phyloP scores from a whole-genome alignment of 306 rosid species.

The Cicer pinnatifidum region DNA sequence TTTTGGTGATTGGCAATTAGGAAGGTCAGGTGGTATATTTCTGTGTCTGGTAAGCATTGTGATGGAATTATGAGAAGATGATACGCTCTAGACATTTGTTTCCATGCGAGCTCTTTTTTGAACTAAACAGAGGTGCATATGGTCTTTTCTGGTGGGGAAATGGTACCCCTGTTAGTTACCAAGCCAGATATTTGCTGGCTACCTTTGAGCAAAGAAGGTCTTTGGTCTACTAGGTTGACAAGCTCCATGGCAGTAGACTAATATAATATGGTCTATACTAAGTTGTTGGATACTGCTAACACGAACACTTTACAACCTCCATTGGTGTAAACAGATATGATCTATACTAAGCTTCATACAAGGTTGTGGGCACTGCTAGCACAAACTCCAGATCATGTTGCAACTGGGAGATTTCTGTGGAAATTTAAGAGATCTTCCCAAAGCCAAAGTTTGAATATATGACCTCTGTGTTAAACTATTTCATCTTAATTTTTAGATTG shows the following conservation, averaged over 20 bases:
- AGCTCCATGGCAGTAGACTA: conserved; percentile 23
- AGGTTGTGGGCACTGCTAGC: conserved; percentile 43
- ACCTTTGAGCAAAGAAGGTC: too few species aligned
- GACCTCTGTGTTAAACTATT: conserved; percentile 43
- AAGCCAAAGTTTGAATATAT: conserved; percentile 43
- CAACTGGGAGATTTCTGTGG: conserved; percentile 46
- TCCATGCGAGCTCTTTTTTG: not conserved
- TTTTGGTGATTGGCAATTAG: conserved; percentile 29
- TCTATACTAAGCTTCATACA: conserved; percentile 13
- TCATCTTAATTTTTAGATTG: conserved; percentile 54
- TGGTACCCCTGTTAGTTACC: conserved; percentile 3
- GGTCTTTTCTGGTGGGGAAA: conserved; percentile 31
- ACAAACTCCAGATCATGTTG: conserved; percentile 39
- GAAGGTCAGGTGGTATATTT: conserved; percentile 34
- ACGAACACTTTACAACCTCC: conserved; percentile 2
- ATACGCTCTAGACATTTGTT: conserved; percentile 5
- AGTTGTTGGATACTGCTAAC: not conserved
- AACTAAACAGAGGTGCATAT: not conserved
- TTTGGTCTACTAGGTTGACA: conserved; percentile 36
- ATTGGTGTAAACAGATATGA: conserved; percentile 27
- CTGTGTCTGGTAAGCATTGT: conserved; percentile 38
- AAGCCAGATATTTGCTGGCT: conserved; percentile 32
- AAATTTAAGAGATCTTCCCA: conserved; percentile 41
- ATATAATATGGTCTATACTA: conserved; percentile 10
- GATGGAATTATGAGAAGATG: conserved; percentile 26